These are phyloP conservation scores for Neoboletus magnificus DNA, from an alignment of 768 basidiomycete genomes.

Conservation along the genomic window DNA sequence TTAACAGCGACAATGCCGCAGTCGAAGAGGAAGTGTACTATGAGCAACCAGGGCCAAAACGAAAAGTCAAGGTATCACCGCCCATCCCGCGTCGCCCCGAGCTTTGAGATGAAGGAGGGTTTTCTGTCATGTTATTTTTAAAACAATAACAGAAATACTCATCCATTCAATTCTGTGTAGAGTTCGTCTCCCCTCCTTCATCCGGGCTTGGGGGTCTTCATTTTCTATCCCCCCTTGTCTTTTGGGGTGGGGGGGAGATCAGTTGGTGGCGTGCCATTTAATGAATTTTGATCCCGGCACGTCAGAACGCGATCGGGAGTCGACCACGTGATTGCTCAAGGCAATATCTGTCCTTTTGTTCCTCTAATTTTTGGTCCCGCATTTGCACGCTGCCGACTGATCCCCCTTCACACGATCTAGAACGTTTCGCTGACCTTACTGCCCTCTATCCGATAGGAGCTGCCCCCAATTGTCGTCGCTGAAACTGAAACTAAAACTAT, in stretches of 20 bases:
- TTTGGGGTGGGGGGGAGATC: constrained; percentile 34
- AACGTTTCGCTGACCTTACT: constrained; percentile 34
- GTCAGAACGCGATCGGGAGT: constrained; percentile 25
- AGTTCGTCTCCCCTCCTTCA: constrained; percentile 84
- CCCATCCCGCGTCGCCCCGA: constrained; percentile 81
- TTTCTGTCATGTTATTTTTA: constrained; percentile 34
- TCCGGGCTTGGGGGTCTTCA: constrained; percentile 81
- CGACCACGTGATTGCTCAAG: constrained; percentile 29
- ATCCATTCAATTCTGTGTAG: constrained; percentile 48
- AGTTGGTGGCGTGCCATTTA: constrained; percentile 28
- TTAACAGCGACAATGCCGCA: constrained; percentile 64
- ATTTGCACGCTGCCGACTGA: constrained; percentile 34
- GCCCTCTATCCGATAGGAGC: constrained; percentile 35
- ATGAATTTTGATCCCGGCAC: constrained; percentile 31
- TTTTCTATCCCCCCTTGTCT: constrained; percentile 74
- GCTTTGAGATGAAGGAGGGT: constrained; percentile 93
- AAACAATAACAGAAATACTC: constrained; percentile 22
- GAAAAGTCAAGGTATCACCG: constrained; percentile 90
- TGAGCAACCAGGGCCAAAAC: constrained; percentile 63
- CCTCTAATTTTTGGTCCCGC: constrained; percentile 12
- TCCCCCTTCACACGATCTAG: constrained; percentile 32
- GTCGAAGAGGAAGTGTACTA: constrained; percentile 82
- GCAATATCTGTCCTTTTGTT: constrained; percentile 33
- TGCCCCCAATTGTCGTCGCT: constrained; percentile 38
- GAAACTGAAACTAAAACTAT: constrained; percentile 66